phyloP scores from a whole-genome alignment of 345 rosid species.

The Eucalyptus viminalis region DNA sequence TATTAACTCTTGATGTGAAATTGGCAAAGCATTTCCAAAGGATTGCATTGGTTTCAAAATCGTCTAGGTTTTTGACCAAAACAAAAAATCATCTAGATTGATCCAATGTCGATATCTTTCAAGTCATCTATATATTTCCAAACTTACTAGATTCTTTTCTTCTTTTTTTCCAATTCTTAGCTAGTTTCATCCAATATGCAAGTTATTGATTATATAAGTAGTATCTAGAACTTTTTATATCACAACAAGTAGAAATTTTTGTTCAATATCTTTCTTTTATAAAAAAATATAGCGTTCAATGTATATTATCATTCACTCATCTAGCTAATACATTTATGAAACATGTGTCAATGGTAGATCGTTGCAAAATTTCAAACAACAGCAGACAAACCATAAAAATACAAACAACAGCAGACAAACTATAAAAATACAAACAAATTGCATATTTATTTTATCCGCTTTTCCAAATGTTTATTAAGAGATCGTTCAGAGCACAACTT shows the following conservation, averaged over 20 bases:
- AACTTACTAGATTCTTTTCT: neutral
- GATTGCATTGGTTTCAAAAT: neutral
- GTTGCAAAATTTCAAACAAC: neutral
- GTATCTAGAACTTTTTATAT: neutral
- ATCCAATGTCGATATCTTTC: neutral
- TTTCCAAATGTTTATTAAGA: neutral
- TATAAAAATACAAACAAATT: neutral
- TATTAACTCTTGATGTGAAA: neutral
- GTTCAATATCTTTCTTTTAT: neutral
- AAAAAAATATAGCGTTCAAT: neutral
- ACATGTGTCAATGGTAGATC: neutral
- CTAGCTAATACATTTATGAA: neutral
- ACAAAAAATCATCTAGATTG: neutral
- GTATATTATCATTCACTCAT: neutral
- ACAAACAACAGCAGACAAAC: neutral
- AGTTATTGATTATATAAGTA: neutral
- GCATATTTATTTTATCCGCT: neutral
- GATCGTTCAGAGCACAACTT: neutral
- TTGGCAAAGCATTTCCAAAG: neutral
- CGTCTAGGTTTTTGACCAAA: neutral
- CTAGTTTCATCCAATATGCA: neutral
- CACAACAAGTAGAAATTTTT: accelerated
- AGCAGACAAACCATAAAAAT: neutral
- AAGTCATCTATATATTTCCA: neutral
- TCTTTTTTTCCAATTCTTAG: neutral